Percentiles rank a stretch among this genome's conserved stretches.
Conservation (phyloP, 208 protist genomes). For the Leishmania tropica region DNA sequence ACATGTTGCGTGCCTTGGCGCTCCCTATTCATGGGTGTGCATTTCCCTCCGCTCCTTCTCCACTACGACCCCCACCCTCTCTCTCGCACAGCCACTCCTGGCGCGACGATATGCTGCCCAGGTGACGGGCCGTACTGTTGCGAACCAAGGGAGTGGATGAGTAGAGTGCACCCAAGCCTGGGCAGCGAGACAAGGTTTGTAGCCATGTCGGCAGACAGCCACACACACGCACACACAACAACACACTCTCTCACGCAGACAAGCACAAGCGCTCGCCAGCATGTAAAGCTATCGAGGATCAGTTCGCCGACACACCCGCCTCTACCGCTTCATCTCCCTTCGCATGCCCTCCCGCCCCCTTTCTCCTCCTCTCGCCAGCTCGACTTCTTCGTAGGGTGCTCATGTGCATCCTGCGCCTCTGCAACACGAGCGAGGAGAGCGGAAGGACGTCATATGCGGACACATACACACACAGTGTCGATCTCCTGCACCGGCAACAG, state of each 20-base stretch:
- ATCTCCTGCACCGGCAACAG: not conserved
- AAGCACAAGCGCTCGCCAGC: no score
- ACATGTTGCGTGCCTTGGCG: not conserved
- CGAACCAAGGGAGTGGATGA: no score
- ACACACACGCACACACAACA: not conserved
- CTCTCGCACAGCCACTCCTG: no score
- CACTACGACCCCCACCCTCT: no score
- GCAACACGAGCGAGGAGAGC: no score
- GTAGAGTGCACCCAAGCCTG: not conserved
- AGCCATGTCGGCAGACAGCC: not conserved
- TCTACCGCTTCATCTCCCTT: not conserved
- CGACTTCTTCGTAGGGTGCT: not conserved
- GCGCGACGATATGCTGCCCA: no score
- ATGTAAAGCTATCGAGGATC: not conserved
- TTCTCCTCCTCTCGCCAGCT: not conserved
- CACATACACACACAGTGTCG: not conserved
- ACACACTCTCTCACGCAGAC: no score
- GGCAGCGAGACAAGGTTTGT: not conserved
- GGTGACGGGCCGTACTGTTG: no score
- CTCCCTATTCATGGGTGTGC: not conserved
- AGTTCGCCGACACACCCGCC: not conserved
- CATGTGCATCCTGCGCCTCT: no score
- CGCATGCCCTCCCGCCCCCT: not conserved
- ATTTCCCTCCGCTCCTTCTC: no score
- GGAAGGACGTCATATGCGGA: not conserved